Percentiles rank a stretch among this genome's conserved stretches.
phyloP scores from a whole-genome alignment of 768 basidiomycete species.

The Daedaleopsis sinensis region DNA sequence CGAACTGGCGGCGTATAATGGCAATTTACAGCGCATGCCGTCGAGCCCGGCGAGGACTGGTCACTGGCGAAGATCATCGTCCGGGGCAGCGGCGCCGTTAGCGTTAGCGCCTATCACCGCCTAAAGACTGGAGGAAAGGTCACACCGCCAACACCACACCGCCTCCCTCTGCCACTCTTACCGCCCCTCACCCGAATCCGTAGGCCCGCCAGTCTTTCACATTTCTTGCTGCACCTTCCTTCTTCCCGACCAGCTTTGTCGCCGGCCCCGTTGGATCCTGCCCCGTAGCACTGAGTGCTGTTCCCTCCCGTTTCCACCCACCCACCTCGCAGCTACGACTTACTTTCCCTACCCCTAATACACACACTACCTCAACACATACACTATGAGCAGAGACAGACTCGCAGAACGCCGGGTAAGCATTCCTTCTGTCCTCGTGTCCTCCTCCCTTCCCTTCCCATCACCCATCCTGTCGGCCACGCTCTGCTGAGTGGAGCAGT shows the following conservation, averaged over 20 bases:
- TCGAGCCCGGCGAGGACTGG: too few relatives aligned
- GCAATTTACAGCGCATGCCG: too few relatives aligned
- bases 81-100: too few relatives aligned
- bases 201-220: constrained; percentile 15
- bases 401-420: constrained; percentile 84
- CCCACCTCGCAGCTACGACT: constrained; percentile 17
- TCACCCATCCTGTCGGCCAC: background rate
- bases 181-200: constrained; percentile 1
- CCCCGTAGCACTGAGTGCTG: constrained; percentile 29
- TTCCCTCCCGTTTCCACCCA: constrained; percentile 15
- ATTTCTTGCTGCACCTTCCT: constrained; percentile 1
- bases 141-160: constrained; percentile 24
- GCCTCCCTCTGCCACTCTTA: constrained; percentile 1
- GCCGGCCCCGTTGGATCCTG: background rate
- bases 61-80: too few relatives aligned
- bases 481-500: background rate
- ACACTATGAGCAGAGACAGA: constrained; percentile 84
- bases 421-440: constrained; percentile 11
- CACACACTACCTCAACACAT: constrained; percentile 25
- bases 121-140: constrained; percentile 9
- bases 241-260: constrained; percentile 7
- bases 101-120: constrained; percentile 15
- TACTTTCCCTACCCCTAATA: constrained; percentile 24
- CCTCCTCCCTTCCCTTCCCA: background rate
- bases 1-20: too few relatives aligned